A percentile compares a stretch with the other conserved stretches of the same genome.
Evolutionary conservation across 805 yeast genomes (phyloP).

Genomic region (Hemisphaericaspora nanyangensis): DNA sequence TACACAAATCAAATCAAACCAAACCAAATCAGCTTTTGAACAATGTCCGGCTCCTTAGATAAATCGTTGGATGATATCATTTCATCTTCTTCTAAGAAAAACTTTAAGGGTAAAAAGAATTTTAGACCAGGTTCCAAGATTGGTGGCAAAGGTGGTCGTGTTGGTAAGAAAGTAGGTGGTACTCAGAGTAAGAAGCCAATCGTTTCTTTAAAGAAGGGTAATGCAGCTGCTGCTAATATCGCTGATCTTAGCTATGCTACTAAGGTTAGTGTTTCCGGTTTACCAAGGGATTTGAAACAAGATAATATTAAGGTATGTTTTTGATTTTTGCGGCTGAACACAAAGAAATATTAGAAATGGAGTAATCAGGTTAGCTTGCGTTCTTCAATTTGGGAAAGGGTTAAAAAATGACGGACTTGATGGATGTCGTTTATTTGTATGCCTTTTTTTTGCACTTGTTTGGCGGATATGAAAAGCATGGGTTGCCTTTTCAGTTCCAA

Average conservation of each 20-base stretch:
- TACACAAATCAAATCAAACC: neutral
- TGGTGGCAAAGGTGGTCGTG: conserved; percentile 20
- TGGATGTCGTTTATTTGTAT: too few species aligned
- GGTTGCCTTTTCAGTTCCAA: too few species aligned
- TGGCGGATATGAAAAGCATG: too few species aligned
- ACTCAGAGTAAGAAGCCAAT: conserved; percentile 17
- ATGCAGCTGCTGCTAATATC: conserved; percentile 15
- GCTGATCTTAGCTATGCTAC: conserved; percentile 57
- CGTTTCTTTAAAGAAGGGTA: conserved; percentile 27
- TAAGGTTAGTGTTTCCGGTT: conserved; percentile 80
- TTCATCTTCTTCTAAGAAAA: conserved; percentile 52
- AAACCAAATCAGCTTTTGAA: neutral
- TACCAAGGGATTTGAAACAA: conserved; percentile 83
- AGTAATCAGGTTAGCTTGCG: too few species aligned
- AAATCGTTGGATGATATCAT: conserved; percentile 94
- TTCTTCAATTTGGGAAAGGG: too few species aligned
- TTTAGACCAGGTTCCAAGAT: conserved; percentile 10
- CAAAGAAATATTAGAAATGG: too few species aligned
- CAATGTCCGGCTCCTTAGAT: conserved; percentile 74
- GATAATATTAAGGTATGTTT: conserved; percentile 82
- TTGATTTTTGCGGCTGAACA: neutral
- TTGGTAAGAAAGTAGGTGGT: conserved; percentile 33
- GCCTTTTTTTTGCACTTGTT: too few species aligned
- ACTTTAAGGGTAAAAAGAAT: conserved; percentile 17
- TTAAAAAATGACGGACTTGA: too few species aligned